Percentiles rank a stretch among this genome's conserved stretches.
These are phyloP conservation scores for Paratrimastix pyriformis DNA, from an alignment of 78 protist genomes.

Conservation along the genomic window DNA sequence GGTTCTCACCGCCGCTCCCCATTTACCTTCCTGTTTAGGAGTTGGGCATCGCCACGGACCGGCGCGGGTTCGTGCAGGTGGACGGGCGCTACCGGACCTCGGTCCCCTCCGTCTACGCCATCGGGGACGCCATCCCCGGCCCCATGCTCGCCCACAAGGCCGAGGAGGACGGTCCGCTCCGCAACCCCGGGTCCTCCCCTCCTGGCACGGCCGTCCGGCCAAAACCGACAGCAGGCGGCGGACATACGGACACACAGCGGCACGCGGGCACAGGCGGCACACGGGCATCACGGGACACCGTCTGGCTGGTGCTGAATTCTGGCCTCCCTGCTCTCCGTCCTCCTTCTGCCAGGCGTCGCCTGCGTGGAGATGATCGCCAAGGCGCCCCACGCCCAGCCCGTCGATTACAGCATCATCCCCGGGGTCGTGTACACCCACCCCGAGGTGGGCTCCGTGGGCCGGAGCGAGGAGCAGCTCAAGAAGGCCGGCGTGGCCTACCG, in stretches of 20 bases:
- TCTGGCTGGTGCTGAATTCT: no score
- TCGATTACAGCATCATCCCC: conserved; percentile 96
- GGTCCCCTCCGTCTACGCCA: conserved; percentile 81
- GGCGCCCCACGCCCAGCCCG: conserved; percentile 70
- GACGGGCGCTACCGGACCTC: conserved; percentile 63
- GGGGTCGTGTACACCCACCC: conserved; percentile 97
- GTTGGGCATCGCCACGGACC: conserved; percentile 59
- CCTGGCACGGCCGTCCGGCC: conserved; percentile 1
- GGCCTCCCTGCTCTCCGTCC: no score
- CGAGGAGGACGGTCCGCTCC: conserved; percentile 71
- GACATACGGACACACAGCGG: no score
- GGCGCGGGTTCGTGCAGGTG: conserved; percentile 64
- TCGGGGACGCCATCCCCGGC: conserved; percentile 94
- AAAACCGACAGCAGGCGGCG: conserved; percentile 45
- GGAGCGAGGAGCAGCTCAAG: conserved; percentile 88
- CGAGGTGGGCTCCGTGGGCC: conserved; percentile 97
- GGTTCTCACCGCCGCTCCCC: no score
- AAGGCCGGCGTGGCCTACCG: conserved; percentile 55
- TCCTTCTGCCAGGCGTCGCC: conserved; percentile 68
- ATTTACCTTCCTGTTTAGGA: no score
- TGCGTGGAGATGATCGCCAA: conserved; percentile 59
- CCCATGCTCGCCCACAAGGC: conserved; percentile 99
- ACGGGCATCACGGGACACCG: no score
- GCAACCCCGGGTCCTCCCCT: not conserved
- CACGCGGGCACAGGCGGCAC: no score